A percentile compares a stretch with the other conserved stretches of the same genome.
phyloP scores from a whole-genome alignment of 495 filamentous ascomycete species.

The Penicillium tannophilum region DNA sequence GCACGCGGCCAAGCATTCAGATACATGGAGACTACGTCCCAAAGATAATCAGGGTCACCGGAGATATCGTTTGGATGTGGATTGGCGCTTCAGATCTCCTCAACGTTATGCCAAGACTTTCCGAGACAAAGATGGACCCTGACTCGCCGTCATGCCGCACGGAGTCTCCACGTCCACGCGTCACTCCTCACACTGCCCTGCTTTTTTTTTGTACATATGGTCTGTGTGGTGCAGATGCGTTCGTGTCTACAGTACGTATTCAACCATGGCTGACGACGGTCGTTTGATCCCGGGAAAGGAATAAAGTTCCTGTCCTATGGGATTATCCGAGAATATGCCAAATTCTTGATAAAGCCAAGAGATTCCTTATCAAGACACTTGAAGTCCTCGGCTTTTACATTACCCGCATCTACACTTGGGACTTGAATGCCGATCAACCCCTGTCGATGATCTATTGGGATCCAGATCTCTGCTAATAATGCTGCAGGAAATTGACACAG shows the following conservation, averaged over 20 bases:
- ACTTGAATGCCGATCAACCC: conserved; percentile 1
- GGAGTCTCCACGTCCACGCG: conserved; percentile 31
- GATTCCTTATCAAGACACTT: not conserved
- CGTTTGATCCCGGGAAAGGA: not conserved
- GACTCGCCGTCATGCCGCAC: conserved; percentile 18
- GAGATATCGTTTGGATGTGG: not conserved
- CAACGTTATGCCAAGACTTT: conserved; percentile 22
- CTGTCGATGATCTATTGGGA: conserved; percentile 1
- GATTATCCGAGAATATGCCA: not conserved
- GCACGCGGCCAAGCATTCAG: not conserved
- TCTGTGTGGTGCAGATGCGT: conserved; percentile 1
- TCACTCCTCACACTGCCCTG: conserved; percentile 12
- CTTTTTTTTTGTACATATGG: not conserved
- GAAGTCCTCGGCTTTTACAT: not conserved
- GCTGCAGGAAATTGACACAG: not conserved
- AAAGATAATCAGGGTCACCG: not conserved
- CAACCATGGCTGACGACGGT: not conserved
- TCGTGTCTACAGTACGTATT: no score
- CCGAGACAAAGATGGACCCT: conserved; percentile 1
- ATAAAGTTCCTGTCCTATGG: not conserved
- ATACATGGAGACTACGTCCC: not conserved
- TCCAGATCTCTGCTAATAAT: not conserved
- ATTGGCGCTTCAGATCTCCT: not conserved
- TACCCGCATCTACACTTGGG: not conserved
- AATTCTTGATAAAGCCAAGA: not conserved